Percentiles rank a stretch among this genome's conserved stretches.
These are phyloP conservation scores for Saccharomyces uvarum DNA, from an alignment of 1,139 yeast genomes.

Conservation along the genomic window DNA sequence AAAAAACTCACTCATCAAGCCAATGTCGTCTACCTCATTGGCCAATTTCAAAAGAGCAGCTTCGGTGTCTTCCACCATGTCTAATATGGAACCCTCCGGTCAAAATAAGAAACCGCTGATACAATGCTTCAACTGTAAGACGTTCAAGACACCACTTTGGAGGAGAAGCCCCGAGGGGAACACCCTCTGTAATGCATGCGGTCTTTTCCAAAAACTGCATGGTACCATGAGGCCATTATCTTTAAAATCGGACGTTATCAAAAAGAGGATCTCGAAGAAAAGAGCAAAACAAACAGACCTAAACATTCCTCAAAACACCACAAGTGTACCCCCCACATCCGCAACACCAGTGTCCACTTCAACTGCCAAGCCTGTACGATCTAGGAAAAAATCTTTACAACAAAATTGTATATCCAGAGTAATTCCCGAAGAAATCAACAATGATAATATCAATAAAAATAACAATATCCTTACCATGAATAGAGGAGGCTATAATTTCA, in stretches of 20 bases:
- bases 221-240: constrained; percentile 92
- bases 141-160: constrained; percentile 94
- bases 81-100: constrained; percentile 2
- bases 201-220: constrained; percentile 82
- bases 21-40: constrained; percentile 26
- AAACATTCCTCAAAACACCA: not conserved
- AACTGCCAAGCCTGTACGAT: constrained; percentile 3
- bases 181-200: constrained; percentile 94
- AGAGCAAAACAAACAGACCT: constrained; percentile 17
- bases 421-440: not conserved
- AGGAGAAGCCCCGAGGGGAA: constrained; percentile 90
- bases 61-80: constrained; percentile 11
- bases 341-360: constrained; percentile 11
- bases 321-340: constrained; percentile 10
- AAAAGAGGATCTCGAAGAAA: constrained; percentile 53
- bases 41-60: constrained; percentile 23
- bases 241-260: constrained; percentile 86
- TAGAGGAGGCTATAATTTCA: not conserved
- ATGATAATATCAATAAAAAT: not conserved
- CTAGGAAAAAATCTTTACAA: not conserved
- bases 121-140: constrained; percentile 80
- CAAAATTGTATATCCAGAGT: not conserved
- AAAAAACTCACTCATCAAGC: constrained; percentile 25
- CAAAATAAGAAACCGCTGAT: constrained; percentile 24
- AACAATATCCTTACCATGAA: not conserved